Conservation (phyloP, 768 basidiomycete genomes). For the Gymnopilus junonius region DNA sequence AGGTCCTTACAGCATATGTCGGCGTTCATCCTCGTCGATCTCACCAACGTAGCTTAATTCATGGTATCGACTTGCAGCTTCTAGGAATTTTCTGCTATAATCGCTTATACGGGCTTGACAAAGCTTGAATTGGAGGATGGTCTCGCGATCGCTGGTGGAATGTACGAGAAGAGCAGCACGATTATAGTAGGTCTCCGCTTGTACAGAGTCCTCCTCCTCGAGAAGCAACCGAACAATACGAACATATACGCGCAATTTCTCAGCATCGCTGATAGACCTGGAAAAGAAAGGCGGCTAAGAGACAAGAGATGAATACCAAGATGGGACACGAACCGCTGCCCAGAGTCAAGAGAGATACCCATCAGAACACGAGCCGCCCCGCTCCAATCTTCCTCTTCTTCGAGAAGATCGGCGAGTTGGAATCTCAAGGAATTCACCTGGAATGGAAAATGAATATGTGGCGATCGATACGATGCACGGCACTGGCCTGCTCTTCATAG, state of each 20-base stretch:
- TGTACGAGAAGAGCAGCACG: slow-evolving; percentile 91
- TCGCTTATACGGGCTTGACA: slow-evolving; percentile 96
- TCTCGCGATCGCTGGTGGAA: slow-evolving; percentile 77
- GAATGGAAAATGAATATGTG: slow-evolving; percentile 2
- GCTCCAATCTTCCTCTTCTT: slow-evolving; percentile 91
- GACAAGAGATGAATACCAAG: background rate
- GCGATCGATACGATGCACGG: background rate
- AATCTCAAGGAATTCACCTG: slow-evolving; percentile 86
- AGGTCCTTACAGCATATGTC: slow-evolving; percentile 80
- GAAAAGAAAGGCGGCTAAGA: background rate
- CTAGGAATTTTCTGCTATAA: slow-evolving; percentile 89
- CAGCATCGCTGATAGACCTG: slow-evolving; percentile 64
- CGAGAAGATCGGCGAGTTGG: slow-evolving; percentile 89
- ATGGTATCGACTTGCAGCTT: slow-evolving; percentile 93
- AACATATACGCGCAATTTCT: slow-evolving; percentile 89
- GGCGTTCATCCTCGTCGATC: slow-evolving; percentile 92
- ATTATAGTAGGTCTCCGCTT: slow-evolving; percentile 98
- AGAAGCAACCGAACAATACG: slow-evolving; percentile 93
- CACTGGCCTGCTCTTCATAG: slow-evolving; percentile 89
- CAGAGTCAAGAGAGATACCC: slow-evolving; percentile 90
- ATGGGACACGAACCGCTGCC: slow-evolving; percentile 64
- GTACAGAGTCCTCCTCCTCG: slow-evolving; percentile 95
- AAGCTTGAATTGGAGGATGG: slow-evolving; percentile 83
- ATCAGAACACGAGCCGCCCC: slow-evolving; percentile 91
- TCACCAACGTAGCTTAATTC: slow-evolving; percentile 91